Evolutionary conservation across 108 stramenopile species (phyloP).

Genomic region (Skeletonema costatum): DNA sequence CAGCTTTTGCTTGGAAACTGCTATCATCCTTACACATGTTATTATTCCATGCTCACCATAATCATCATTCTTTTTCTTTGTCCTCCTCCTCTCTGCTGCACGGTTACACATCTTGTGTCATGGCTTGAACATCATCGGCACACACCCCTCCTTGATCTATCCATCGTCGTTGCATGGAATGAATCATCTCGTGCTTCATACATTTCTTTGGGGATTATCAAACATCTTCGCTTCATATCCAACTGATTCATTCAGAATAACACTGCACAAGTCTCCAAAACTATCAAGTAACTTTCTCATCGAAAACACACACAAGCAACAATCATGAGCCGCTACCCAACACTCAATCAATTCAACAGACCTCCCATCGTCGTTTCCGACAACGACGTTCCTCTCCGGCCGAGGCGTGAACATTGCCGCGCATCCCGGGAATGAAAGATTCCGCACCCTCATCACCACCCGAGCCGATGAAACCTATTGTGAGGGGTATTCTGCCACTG

Average conservation of each 20-base stretch:
- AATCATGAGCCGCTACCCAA: constrained; percentile 6
- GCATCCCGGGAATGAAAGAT: constrained; percentile 81
- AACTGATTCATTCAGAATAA: not conserved
- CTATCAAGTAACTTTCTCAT: not conserved
- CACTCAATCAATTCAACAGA: constrained; percentile 14
- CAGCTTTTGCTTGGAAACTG: no score
- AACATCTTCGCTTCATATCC: no score
- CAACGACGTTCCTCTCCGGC: constrained; percentile 79
- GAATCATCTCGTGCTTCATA: no score
- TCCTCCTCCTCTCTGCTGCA: not conserved
- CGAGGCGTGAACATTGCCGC: constrained; percentile 82
- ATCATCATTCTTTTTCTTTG: not conserved
- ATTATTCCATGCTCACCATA: not conserved
- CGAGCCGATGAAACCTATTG: constrained; percentile 65
- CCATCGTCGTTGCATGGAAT: no score
- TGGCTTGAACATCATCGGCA: no score
- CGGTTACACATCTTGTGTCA: no score
- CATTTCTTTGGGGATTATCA: no score
- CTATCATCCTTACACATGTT: no score
- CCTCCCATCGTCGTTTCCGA: constrained; percentile 61
- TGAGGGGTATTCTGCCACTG: constrained; percentile 58
- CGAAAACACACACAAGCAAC: not conserved
- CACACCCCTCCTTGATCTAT: no score
- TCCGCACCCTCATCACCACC: constrained; percentile 70
- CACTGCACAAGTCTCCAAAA: not conserved